Evolutionary conservation across 768 basidiomycete genomes (phyloP).

Genomic region (Termitomyces sp.): DNA sequence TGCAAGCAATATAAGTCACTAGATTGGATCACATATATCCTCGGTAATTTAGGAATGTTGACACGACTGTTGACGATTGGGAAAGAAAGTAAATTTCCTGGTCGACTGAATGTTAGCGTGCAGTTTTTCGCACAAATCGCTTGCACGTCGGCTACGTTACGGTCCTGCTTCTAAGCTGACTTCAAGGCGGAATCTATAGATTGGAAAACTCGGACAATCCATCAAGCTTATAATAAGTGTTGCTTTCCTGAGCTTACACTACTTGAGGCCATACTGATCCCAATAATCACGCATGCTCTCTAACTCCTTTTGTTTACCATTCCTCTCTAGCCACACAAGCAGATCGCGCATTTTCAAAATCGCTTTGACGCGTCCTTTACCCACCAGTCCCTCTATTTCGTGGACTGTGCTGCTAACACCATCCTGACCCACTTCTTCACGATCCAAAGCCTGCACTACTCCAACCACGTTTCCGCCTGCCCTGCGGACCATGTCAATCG

Average conservation of each 20-base stretch:
- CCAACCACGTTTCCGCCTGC: slow-evolving; percentile 83
- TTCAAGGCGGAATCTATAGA: neutral
- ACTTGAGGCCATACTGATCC: slow-evolving; percentile 63
- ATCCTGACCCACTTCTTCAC: slow-evolving; percentile 79
- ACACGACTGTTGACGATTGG: neutral
- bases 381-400: slow-evolving; percentile 74
- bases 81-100: neutral
- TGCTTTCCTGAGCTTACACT: neutral
- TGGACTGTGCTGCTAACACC: slow-evolving; percentile 67
- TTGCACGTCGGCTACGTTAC: neutral
- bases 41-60: neutral
- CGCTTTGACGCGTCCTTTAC: slow-evolving; percentile 65
- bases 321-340: slow-evolving; percentile 74
- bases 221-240: neutral
- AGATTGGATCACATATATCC: neutral
- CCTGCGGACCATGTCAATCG: slow-evolving; percentile 65
- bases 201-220: too few relatives aligned
- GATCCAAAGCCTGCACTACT: slow-evolving; percentile 80
- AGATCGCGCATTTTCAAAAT: slow-evolving; percentile 86
- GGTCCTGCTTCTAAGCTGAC: neutral
- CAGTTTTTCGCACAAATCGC: neutral
- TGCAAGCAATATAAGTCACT: neutral
- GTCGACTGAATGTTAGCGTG: neutral
- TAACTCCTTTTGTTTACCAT: slow-evolving; percentile 59
- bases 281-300: slow-evolving; percentile 74